Percentiles rank a stretch among this genome's conserved stretches.
These are phyloP conservation scores for Casuarina glauca DNA, from an alignment of 306 rosid species.

Conservation along the genomic window DNA sequence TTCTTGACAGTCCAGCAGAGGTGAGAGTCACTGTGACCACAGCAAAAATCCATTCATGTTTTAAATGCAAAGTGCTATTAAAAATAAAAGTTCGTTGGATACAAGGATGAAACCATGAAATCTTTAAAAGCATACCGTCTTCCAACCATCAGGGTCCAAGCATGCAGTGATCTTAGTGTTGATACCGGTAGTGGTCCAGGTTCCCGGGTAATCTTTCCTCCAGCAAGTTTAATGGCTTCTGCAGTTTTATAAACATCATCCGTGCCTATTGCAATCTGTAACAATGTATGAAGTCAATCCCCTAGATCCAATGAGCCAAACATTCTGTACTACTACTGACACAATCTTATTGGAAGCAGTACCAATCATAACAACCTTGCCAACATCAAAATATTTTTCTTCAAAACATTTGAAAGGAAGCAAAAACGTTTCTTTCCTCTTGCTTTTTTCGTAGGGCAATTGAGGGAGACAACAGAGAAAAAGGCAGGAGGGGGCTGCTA, in stretches of 20 bases:
- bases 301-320: slow-evolving; percentile 12
- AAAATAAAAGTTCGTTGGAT: neutral
- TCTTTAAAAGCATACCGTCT: slow-evolving; percentile 54
- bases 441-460: neutral
- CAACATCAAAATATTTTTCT: neutral
- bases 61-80: neutral
- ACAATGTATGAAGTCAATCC: slow-evolving; percentile 20
- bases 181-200: slow-evolving; percentile 83
- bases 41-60: slow-evolving; percentile 5
- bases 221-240: slow-evolving; percentile 79
- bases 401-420: slow-evolving; percentile 9
- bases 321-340: neutral
- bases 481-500: neutral
- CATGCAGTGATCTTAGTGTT: slow-evolving; percentile 86
- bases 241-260: slow-evolving; percentile 92
- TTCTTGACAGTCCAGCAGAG: slow-evolving; percentile 14
- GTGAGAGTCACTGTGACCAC: neutral
- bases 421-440: neutral
- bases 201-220: slow-evolving; percentile 83
- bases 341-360: neutral
- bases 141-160: slow-evolving; percentile 98
- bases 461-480: no score
- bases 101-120: slow-evolving; percentile 23
- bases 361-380: neutral
- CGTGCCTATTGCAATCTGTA: slow-evolving; percentile 87